These are phyloP conservation scores for Alternaria solani DNA, from an alignment of 2,329 filamentous ascomycete genomes.

Conservation along the genomic window DNA sequence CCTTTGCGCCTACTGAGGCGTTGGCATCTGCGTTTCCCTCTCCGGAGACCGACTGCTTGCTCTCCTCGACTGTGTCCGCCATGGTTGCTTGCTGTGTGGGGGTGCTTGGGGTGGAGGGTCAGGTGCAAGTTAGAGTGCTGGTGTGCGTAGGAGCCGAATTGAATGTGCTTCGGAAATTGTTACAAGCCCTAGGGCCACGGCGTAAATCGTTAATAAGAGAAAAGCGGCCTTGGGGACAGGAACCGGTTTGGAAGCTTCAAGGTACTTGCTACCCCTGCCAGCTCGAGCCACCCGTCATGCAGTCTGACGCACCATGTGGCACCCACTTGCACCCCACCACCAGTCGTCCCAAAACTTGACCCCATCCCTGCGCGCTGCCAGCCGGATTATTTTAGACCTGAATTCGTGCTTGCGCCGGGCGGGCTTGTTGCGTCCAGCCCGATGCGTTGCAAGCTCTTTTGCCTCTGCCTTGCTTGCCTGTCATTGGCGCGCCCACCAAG, in stretches of 20 bases:
- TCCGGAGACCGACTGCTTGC: conserved; percentile 47
- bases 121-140: conserved; percentile 11
- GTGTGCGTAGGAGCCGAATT: conserved; percentile 19
- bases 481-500: conserved; percentile 10
- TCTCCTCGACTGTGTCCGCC: conserved; percentile 51
- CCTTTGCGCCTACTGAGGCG: conserved; percentile 48
- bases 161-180: conserved; percentile 25
- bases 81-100: conserved; percentile 37
- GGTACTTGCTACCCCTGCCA: conserved; percentile 43
- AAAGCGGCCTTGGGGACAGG: conserved; percentile 35
- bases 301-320: conserved; percentile 50
- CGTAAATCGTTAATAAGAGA: conserved; percentile 46
- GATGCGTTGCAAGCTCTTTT: conserved; percentile 13
- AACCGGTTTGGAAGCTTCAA: conserved; percentile 49
- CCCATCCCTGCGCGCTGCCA: conserved; percentile 34
- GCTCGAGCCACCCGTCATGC: conserved; percentile 49
- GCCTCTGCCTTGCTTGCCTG: background rate
- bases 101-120: conserved; percentile 12
- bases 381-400: background rate
- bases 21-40: conserved; percentile 50
- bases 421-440: conserved; percentile 2
- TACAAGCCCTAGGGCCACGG: conserved; percentile 30
- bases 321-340: conserved; percentile 37
- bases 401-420: background rate
- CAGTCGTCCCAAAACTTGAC: conserved; percentile 42